Evolutionary conservation across 306 rosid genomes (phyloP).

Genomic region (Arachis hypogaea): DNA sequence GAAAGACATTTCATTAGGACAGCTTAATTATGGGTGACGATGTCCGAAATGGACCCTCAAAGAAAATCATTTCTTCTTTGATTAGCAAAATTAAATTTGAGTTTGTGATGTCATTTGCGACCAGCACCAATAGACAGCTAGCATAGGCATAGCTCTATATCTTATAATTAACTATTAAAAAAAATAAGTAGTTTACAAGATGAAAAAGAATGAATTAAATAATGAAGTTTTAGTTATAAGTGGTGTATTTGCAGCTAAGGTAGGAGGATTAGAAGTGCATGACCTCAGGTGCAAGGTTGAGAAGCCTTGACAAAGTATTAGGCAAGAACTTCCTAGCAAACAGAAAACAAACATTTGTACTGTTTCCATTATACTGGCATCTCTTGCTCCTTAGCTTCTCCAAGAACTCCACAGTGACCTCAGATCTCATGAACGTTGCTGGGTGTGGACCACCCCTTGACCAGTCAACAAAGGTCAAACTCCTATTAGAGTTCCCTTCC

Average conservation of each 20-base stretch:
- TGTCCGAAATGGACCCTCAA: background rate
- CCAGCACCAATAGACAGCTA: background rate
- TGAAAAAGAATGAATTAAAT: conserved; percentile 38
- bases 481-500: conserved; percentile 66
- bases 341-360: conserved; percentile 52
- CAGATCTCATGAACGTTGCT: conserved; percentile 46
- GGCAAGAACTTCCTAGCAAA: conserved; percentile 79
- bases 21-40: conserved; percentile 11
- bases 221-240: background rate
- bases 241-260: conserved; percentile 7
- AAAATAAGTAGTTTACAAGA: conserved; percentile 8
- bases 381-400: conserved; percentile 50
- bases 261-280: conserved; percentile 55
- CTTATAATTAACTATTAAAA: background rate
- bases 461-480: conserved; percentile 90
- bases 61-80: background rate
- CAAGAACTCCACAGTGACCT: conserved; percentile 57
- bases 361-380: conserved; percentile 54
- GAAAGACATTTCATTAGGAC: conserved; percentile 8
- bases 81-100: background rate
- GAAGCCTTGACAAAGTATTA: conserved; percentile 49
- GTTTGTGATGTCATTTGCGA: conserved; percentile 7
- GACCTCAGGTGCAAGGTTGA: conserved; percentile 59
- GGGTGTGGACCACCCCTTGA: conserved; percentile 84
- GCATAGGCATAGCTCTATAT: conserved; percentile 1